Evolutionary conservation across 2,329 filamentous ascomycete species (phyloP), one percentile per base, ranked within the genome.

Genomic region (Phaeoacremonium minimum): DNA sequence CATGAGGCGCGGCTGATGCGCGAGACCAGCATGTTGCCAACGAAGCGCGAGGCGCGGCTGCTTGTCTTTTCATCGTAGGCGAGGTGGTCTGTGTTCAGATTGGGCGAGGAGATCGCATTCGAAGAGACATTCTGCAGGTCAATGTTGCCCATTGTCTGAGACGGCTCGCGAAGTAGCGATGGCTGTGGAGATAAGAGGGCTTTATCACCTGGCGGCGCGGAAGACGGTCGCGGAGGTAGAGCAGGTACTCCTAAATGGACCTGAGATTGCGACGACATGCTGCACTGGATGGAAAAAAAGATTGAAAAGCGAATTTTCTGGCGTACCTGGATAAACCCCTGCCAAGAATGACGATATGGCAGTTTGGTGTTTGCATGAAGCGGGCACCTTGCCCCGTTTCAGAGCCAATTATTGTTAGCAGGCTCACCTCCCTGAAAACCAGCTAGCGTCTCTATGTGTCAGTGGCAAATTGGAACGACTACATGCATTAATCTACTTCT

Each of bases 11-110:
- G 43, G 26, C 45, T 43, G 15, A 47, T 40, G 12, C 45, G 36
- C 8, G 38, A 30, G 26, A 47, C 33, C 17, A 47, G 41, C 45
- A 47, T 47, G 28, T 47, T 47, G 18, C 45, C 45, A 15, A 45
- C 39, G 33, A 47, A 47, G n/a, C 45, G 43, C 12, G 32, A 31
- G n/a, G 38, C 37, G 15, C 31, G 33, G 35, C 36, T 38, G 33
- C 41, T 45, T 12, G 35, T 33, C 30, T 41, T 43, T 26, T 47
- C 45, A 19, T 47, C 43, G 12, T 38, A 28, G 20, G 15, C 12
- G 19, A 40, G 29, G 30, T 43, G 37, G 17, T 39, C 37, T 46
- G 31, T 20, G 15, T 41, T 37, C 4, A 33, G 32, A n/a, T 26
- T 33, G 6, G 41, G 35, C 12, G 40, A 42, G 17, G 40, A 36